Evolutionary conservation across 2,329 filamentous ascomycete genomes (phyloP).

Genomic region (Fonsecaea multimorphosa): DNA sequence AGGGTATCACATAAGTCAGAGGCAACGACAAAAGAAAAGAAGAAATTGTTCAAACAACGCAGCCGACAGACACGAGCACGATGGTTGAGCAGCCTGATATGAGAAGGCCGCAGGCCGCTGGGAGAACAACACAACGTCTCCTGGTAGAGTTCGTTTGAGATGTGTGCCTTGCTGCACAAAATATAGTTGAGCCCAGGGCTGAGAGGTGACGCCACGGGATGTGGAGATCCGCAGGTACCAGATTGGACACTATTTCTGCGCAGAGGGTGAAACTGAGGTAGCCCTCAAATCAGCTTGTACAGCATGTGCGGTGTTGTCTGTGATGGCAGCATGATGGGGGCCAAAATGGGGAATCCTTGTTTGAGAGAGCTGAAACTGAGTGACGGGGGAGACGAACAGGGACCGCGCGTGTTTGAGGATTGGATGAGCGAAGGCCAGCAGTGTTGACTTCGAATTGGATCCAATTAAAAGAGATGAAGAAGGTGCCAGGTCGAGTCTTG

Average conservation of each 20-base stretch:
- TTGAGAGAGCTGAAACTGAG: conserved; percentile 27
- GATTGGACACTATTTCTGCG: conserved; percentile 32
- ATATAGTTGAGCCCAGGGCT: conserved; percentile 18
- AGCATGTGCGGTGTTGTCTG: conserved; percentile 9
- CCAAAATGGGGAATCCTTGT: conserved; percentile 7
- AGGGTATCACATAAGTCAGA: conserved; percentile 15
- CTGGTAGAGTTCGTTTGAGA: conserved; percentile 13
- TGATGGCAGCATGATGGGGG: conserved; percentile 15
- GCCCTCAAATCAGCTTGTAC: conserved; percentile 22
- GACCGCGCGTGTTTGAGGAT: conserved; percentile 32
- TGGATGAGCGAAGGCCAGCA: conserved; percentile 12
- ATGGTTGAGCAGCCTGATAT: conserved; percentile 8
- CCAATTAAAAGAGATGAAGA: conserved; percentile 23
- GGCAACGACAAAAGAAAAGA: neutral
- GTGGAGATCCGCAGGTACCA: conserved; percentile 15
- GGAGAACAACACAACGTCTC: conserved; percentile 18
- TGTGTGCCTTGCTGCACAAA: conserved; percentile 9
- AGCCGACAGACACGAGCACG: conserved; percentile 2
- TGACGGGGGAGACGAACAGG: conserved; percentile 7
- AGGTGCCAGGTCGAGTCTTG: conserved; percentile 17
- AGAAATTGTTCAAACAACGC: neutral
- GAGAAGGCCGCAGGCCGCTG: conserved; percentile 23
- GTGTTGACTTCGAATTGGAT: conserved; percentile 12
- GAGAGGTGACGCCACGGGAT: conserved; percentile 21
- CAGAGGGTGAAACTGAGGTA: conserved; percentile 22